Conservation (phyloP, 2,329 filamentous ascomycete species). For the Erysiphe pulchra region DNA sequence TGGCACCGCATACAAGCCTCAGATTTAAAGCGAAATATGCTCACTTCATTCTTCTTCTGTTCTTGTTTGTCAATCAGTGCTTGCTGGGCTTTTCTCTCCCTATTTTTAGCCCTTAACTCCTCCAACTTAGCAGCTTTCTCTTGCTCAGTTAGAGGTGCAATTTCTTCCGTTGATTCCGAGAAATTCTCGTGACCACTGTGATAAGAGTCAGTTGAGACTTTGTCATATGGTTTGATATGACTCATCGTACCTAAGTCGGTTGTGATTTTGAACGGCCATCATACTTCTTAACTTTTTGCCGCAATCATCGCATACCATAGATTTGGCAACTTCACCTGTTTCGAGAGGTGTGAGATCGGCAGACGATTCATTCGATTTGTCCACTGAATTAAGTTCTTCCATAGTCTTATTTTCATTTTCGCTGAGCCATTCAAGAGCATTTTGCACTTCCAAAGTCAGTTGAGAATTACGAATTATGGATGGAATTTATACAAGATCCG, state of each 20-base stretch:
- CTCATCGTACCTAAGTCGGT: conserved; percentile 42
- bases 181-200: conserved; percentile 65
- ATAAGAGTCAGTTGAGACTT: not conserved
- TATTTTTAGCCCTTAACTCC: conserved; percentile 46
- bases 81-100: conserved; percentile 44
- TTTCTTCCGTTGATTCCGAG: conserved; percentile 74
- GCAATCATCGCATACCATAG: conserved; percentile 83
- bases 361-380: conserved; percentile 22
- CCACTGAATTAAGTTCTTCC: conserved; percentile 39
- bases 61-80: conserved; percentile 54
- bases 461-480: not conserved
- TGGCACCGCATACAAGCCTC: not conserved
- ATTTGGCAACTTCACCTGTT: conserved; percentile 46
- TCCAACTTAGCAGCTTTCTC: conserved; percentile 63
- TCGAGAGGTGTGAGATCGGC: conserved; percentile 39
- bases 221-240: not conserved
- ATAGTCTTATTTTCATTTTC: conserved; percentile 69
- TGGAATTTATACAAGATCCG: conserved; percentile 38
- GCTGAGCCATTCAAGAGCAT: conserved; percentile 85
- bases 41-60: conserved; percentile 61
- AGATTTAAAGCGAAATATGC: not conserved
- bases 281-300: conserved; percentile 70
- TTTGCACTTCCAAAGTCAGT: conserved; percentile 35
- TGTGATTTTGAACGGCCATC: conserved; percentile 70
- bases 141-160: conserved; percentile 72